Evolutionary conservation across 352 stramenopile species (phyloP).

Genomic region (Phytopythium vexans): DNA sequence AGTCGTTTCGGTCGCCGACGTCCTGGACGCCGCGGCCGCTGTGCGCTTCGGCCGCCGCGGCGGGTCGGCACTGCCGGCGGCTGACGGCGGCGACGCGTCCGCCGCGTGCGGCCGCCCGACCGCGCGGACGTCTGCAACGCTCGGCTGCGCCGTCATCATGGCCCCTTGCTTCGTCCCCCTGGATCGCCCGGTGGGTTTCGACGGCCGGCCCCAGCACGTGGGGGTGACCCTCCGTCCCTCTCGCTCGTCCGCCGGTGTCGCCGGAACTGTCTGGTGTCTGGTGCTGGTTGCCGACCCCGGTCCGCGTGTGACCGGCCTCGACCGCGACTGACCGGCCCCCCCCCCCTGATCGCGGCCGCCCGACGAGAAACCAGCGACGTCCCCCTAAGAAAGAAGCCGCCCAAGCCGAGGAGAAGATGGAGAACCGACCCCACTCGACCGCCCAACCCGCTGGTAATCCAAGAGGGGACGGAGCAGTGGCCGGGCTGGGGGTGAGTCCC

Average conservation of each 20-base stretch:
- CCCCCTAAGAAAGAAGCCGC: no score
- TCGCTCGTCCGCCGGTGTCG: no score
- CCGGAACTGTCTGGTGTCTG: no score
- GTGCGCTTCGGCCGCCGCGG: slow-evolving; percentile 5
- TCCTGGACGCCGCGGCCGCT: neutral
- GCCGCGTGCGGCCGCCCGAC: slow-evolving; percentile 28
- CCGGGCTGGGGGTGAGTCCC: no score
- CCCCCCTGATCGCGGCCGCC: no score
- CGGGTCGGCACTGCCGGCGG: slow-evolving; percentile 9
- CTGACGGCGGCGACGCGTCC: neutral
- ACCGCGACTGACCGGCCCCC: no score
- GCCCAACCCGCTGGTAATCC: no score
- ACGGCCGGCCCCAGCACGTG: neutral
- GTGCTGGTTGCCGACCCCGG: neutral
- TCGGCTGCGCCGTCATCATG: slow-evolving; percentile 67
- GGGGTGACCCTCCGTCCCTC: neutral
- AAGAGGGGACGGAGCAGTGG: no score
- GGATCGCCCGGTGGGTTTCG: neutral
- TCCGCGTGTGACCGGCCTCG: slow-evolving; percentile 1
- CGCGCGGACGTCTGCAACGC: slow-evolving; percentile 39
- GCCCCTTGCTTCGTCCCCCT: slow-evolving; percentile 2
- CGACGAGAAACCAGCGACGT: no score
- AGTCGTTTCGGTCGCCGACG: slow-evolving; percentile 4
- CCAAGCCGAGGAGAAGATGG: no score
- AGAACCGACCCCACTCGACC: no score